phyloP scores from a whole-genome alignment of 148 eudicot genomes.

The Vaccinium darrowii region DNA sequence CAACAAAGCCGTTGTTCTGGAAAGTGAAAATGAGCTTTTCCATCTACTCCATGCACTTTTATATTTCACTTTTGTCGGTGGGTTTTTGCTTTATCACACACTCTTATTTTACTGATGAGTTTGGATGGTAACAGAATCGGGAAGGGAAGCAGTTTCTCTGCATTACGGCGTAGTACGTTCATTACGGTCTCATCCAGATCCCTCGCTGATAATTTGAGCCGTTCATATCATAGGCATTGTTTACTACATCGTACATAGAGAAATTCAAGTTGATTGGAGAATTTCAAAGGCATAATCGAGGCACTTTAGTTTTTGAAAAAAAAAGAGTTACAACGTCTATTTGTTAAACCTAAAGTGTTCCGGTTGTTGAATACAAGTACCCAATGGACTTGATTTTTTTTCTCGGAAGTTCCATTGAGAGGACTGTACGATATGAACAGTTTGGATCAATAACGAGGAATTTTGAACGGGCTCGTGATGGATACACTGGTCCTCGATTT shows the following conservation, averaged over 20 bases:
- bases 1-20: background rate
- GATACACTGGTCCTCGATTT: background rate
- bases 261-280: background rate
- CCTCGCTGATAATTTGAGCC: background rate
- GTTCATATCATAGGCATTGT: background rate
- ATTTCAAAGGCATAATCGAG: background rate
- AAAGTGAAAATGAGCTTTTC: background rate
- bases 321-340: background rate
- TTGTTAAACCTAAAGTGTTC: background rate
- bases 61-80: background rate
- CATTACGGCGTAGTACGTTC: background rate
- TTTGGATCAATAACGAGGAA: background rate
- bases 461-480: background rate
- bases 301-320: background rate
- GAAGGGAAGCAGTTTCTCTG: background rate
- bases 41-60: background rate
- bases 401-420: background rate
- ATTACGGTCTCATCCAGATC: background rate
- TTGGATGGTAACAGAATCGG: background rate
- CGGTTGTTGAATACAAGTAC: background rate
- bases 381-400: background rate
- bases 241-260: background rate
- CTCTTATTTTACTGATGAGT: background rate
- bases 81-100: background rate
- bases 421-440: background rate